Percentiles rank a stretch among this genome's conserved stretches.
phyloP scores from a whole-genome alignment of 2,329 filamentous ascomycete genomes.

The Huntiella moniliformis region DNA sequence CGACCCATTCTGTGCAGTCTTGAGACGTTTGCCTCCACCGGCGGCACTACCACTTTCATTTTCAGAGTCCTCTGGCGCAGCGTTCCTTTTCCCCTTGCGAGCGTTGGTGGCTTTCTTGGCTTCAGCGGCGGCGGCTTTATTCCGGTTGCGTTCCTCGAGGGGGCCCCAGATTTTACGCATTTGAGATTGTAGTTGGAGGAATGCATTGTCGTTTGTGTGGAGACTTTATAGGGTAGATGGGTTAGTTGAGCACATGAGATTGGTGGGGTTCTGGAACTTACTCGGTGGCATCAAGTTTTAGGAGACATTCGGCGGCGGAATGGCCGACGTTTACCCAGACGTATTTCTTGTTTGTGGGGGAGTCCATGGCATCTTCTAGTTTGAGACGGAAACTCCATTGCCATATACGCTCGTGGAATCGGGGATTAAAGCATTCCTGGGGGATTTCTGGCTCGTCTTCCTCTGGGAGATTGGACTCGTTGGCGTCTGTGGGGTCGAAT shows the following conservation, averaged over 20 bases:
- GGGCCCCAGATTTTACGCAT: slow-evolving; percentile 75
- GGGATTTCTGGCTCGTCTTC: slow-evolving; percentile 14
- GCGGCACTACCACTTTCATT: background rate
- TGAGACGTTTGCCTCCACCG: too few species aligned
- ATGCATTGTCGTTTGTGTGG: slow-evolving; percentile 25
- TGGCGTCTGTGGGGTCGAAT: slow-evolving; percentile 29
- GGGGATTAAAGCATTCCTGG: background rate
- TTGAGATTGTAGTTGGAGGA: slow-evolving; percentile 43
- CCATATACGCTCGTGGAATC: slow-evolving; percentile 31
- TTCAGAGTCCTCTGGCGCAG: background rate
- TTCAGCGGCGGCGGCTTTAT: slow-evolving; percentile 7
- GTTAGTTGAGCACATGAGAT: background rate
- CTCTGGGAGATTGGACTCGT: slow-evolving; percentile 17
- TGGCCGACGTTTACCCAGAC: slow-evolving; percentile 51
- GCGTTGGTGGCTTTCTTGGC: slow-evolving; percentile 14
- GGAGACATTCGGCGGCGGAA: slow-evolving; percentile 28
- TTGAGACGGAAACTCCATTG: slow-evolving; percentile 71
- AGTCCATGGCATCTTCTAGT: slow-evolving; percentile 46
- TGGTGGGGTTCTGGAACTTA: slow-evolving; percentile 11
- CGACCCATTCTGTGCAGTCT: too few species aligned
- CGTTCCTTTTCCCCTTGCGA: slow-evolving; percentile 17
- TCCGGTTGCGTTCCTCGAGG: slow-evolving; percentile 49
- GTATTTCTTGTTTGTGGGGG: slow-evolving; percentile 12
- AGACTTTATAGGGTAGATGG: slow-evolving; percentile 26
- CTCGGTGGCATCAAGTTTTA: slow-evolving; percentile 29